Conservation (phyloP, 805 yeast genomes). For the Kodamaea laetipori region DNA sequence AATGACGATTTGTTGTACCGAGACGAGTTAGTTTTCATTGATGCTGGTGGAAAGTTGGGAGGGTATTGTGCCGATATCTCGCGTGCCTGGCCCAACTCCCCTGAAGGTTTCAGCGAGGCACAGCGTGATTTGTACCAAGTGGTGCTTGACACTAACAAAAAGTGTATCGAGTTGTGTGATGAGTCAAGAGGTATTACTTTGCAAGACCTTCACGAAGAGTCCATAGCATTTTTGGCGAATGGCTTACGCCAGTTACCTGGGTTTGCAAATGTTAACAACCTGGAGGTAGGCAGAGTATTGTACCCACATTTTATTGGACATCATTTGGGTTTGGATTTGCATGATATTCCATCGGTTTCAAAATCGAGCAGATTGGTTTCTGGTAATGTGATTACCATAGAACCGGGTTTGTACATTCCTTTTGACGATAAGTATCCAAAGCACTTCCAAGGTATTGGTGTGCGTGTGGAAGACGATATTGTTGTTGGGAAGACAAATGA, state of each 20-base stretch:
- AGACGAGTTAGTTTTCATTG: conserved; percentile 86
- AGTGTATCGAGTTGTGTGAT: conserved; percentile 71
- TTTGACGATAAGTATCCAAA: conserved; percentile 70
- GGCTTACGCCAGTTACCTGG: conserved; percentile 75
- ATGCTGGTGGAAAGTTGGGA: conserved; percentile 92
- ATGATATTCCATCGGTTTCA: conserved; percentile 71
- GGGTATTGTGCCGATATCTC: conserved; percentile 97
- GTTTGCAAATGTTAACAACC: conserved; percentile 50
- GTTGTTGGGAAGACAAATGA: conserved; percentile 67
- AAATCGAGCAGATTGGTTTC: conserved; percentile 53
- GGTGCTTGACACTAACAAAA: conserved; percentile 78
- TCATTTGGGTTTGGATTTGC: conserved; percentile 89
- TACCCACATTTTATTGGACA: conserved; percentile 98
- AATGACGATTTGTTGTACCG: conserved; percentile 79
- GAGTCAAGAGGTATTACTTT: conserved; percentile 41
- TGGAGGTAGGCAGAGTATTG: conserved; percentile 53
- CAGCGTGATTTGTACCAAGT: conserved; percentile 89
- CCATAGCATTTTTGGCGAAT: conserved; percentile 57
- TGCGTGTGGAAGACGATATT: conserved; percentile 92
- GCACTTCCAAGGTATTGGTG: conserved; percentile 84
- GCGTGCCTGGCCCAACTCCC: conserved; percentile 90
- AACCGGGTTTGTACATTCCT: conserved; percentile 95
- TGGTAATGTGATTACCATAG: conserved; percentile 90
- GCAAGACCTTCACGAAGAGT: conserved; percentile 67
- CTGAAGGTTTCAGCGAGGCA: conserved; percentile 66